Percentiles rank a stretch among this genome's conserved stretches.
These are phyloP conservation scores for Metschnikowia similis DNA, from an alignment of 805 yeast genomes.

Conservation along the genomic window DNA sequence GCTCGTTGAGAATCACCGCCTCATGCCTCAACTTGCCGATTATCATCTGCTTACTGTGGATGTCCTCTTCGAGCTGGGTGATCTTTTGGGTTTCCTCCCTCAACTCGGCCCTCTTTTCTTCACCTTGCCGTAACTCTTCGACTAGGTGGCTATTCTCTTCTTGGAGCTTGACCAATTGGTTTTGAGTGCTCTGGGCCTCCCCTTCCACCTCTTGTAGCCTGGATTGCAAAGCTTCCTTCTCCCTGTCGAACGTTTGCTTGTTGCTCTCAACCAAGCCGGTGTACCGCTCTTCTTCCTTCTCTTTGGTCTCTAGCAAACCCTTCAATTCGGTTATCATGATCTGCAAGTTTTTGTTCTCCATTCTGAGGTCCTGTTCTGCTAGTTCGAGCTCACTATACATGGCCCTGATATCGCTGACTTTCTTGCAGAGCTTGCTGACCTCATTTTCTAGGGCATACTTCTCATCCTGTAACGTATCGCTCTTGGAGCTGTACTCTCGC, in stretches of 20 bases:
- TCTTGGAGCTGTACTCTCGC: conserved; percentile 32
- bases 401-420: conserved; percentile 35
- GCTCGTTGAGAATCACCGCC: conserved; percentile 89
- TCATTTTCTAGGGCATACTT: conserved; percentile 39
- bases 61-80: conserved; percentile 55
- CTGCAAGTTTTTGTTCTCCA: conserved; percentile 39
- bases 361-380: conserved; percentile 32
- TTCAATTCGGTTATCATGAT: conserved; percentile 42
- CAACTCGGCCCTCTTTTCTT: conserved; percentile 2
- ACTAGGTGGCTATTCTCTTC: conserved; percentile 8
- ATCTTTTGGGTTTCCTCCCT: conserved; percentile 23
- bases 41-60: conserved; percentile 57
- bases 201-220: conserved; percentile 1
- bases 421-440: conserved; percentile 34
- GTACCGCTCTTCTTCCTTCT: conserved; percentile 18
- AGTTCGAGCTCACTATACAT: conserved; percentile 42
- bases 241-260: conserved; percentile 1
- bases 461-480: conserved; percentile 34
- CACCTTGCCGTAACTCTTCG: conserved; percentile 2
- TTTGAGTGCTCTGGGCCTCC: background rate
- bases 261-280: background rate
- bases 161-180: conserved; percentile 1
- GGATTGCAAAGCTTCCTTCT: conserved; percentile 3
- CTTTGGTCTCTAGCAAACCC: conserved; percentile 35
- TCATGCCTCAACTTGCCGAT: conserved; percentile 93